These are phyloP conservation scores for Torulaspora maleeae DNA, from an alignment of 805 yeast species.

Conservation along the genomic window DNA sequence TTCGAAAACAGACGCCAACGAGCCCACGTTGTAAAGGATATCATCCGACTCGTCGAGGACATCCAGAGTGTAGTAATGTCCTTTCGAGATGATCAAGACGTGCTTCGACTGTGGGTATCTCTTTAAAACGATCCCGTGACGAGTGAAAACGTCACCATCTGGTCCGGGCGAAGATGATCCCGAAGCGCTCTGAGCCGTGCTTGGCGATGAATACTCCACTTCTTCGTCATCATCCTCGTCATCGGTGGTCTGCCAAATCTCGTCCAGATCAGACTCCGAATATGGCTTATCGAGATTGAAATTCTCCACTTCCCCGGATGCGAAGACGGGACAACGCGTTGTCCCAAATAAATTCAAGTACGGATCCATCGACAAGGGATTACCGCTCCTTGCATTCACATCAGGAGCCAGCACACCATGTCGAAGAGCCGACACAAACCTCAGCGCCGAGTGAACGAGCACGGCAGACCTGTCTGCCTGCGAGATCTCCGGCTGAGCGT, in stretches of 20 bases:
- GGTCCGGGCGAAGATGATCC: constrained; percentile 13
- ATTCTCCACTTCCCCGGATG: constrained; percentile 28
- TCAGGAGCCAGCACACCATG: constrained; percentile 54
- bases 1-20: constrained; percentile 59
- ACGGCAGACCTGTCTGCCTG: constrained; percentile 68
- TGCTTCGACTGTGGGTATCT: constrained; percentile 63
- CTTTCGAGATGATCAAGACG: constrained; percentile 67
- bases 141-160: constrained; percentile 18
- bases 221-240: constrained; percentile 1
- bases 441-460: constrained; percentile 57
- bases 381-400: constrained; percentile 45
- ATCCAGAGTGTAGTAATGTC: constrained; percentile 84
- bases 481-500: constrained; percentile 58
- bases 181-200: background rate
- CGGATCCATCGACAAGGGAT: constrained; percentile 62
- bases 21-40: constrained; percentile 59
- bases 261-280: constrained; percentile 42
- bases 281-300: constrained; percentile 42
- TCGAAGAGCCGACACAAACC: constrained; percentile 59
- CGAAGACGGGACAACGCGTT: constrained; percentile 48
- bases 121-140: constrained; percentile 67
- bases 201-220: background rate
- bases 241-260: constrained; percentile 18
- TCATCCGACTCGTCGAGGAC: constrained; percentile 68
- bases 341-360: constrained; percentile 66